phyloP scores from a whole-genome alignment of 202 grass and related monocot species.

The Dendrocalamus latiflorus region DNA sequence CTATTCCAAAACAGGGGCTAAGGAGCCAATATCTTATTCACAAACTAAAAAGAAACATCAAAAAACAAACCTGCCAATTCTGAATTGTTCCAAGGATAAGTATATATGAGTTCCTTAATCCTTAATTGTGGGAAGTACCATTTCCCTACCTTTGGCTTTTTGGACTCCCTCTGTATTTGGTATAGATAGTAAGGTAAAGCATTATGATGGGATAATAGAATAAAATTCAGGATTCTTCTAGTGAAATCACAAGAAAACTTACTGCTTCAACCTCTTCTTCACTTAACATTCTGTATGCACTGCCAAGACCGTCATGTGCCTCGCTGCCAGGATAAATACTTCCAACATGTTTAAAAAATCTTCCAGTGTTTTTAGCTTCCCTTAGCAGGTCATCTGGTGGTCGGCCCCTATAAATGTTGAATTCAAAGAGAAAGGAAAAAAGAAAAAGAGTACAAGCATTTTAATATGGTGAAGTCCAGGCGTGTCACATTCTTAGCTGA shows the following conservation, averaged over 20 bases:
- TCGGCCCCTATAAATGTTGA: slow-evolving; percentile 56
- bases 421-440: slow-evolving; percentile 4
- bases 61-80: slow-evolving; percentile 56
- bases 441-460: not conserved
- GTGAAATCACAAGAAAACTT: slow-evolving; percentile 40
- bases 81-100: slow-evolving; percentile 80
- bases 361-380: slow-evolving; percentile 74
- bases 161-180: slow-evolving; percentile 61
- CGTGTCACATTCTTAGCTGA: slow-evolving; percentile 5
- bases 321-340: slow-evolving; percentile 36
- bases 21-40: not conserved
- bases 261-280: slow-evolving; percentile 83
- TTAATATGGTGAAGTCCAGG: not conserved
- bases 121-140: slow-evolving; percentile 77
- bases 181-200: slow-evolving; percentile 18
- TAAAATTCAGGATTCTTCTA: slow-evolving; percentile 1
- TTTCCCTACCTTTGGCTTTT: slow-evolving; percentile 65
- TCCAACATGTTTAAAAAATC: slow-evolving; percentile 70
- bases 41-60: not conserved
- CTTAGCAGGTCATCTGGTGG: slow-evolving; percentile 82
- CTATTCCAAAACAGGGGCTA: not conserved
- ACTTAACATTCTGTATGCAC: slow-evolving; percentile 69
- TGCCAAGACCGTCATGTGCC: slow-evolving; percentile 27
- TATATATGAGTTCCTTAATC: slow-evolving; percentile 70
- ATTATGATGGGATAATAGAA: not conserved